Conservation (phyloP, 2,329 filamentous ascomycete genomes). For the Fusarium duplospermum region DNA sequence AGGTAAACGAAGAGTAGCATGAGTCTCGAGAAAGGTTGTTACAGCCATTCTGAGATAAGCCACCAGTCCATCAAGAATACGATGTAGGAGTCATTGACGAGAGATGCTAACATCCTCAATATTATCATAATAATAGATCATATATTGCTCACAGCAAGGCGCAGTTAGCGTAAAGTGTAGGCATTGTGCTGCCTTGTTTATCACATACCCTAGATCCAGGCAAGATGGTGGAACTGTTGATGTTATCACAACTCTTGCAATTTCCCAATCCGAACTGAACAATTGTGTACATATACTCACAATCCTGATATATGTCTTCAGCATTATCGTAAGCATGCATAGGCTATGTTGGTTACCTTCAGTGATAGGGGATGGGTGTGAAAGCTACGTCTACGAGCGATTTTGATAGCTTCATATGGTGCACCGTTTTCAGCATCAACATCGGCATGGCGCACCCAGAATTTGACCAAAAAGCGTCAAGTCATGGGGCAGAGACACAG, state of each 20-base stretch:
- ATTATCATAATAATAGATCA: slow-evolving; percentile 55
- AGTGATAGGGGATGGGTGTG: slow-evolving; percentile 42
- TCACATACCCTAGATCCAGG: slow-evolving; percentile 49
- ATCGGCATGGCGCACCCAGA: slow-evolving; percentile 56
- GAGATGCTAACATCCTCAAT: slow-evolving; percentile 49
- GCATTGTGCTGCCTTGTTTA: not conserved
- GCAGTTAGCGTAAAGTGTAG: not conserved
- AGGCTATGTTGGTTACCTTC: slow-evolving; percentile 37
- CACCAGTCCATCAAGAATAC: fast-evolving
- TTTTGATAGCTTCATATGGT: slow-evolving; percentile 45
- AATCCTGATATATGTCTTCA: slow-evolving; percentile 47
- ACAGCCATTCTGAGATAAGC: not conserved
- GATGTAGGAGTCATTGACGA: slow-evolving; percentile 33
- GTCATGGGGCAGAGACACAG: slow-evolving; percentile 59
- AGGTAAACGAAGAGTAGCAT: not conserved
- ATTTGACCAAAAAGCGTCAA: slow-evolving; percentile 51
- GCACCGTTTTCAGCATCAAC: slow-evolving; percentile 44
- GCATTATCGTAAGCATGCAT: slow-evolving; percentile 39
- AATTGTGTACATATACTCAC: not conserved
- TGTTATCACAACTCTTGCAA: slow-evolving; percentile 48
- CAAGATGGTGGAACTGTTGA: slow-evolving; percentile 58
- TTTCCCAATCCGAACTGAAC: slow-evolving; percentile 38
- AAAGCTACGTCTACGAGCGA: slow-evolving; percentile 39
- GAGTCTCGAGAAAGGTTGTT: not conserved
- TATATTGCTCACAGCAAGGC: slow-evolving; percentile 56